Conservation (phyloP, 2,329 filamentous ascomycete genomes). For the Venturiaceae sp. region DNA sequence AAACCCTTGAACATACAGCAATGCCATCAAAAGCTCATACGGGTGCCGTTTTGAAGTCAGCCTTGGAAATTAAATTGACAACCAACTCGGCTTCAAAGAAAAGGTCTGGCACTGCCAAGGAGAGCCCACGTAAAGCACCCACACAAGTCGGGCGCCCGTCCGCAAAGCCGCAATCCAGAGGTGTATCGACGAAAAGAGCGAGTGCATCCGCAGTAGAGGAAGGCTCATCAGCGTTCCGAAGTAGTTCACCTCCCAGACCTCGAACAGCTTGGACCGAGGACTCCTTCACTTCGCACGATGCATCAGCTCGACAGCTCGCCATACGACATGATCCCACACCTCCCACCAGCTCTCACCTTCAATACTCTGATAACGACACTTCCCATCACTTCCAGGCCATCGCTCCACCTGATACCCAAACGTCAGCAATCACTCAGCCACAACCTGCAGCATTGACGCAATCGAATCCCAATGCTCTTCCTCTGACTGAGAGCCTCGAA, state of each 20-base stretch:
- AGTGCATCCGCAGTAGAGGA: background rate
- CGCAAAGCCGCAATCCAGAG: background rate
- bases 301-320: background rate
- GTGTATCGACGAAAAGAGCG: background rate
- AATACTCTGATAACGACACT: background rate
- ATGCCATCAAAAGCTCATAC: slow-evolving; percentile 5
- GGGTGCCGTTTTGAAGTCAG: slow-evolving; percentile 9
- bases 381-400: background rate
- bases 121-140: background rate
- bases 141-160: background rate
- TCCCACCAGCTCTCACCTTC: background rate
- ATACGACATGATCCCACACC: background rate
- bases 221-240: background rate
- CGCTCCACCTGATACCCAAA: background rate
- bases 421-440: background rate
- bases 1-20: slow-evolving; percentile 7
- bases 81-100: background rate
- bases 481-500: background rate
- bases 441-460: background rate
- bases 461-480: background rate
- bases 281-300: background rate
- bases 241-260: background rate
- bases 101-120: background rate
- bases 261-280: background rate
- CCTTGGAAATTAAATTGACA: background rate